Conservation (phyloP, 257 asterid genomes). For the Mitragyna speciosa region DNA sequence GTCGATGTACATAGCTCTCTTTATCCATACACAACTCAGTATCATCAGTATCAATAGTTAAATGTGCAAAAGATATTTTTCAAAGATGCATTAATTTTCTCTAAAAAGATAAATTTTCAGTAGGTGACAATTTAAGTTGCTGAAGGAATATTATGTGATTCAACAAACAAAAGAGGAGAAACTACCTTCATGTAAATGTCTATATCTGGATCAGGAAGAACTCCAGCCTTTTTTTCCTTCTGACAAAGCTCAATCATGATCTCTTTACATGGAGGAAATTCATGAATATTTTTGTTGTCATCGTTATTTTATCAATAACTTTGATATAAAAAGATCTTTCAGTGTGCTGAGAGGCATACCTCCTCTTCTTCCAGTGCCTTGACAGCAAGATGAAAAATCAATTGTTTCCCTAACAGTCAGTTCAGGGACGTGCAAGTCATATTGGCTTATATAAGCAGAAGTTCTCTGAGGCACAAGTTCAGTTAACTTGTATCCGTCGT, state of each 20-base stretch:
- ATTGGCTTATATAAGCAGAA: constrained; percentile 34
- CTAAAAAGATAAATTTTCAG: too few species aligned
- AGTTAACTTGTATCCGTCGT: constrained; percentile 29
- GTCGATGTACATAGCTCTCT: too few species aligned
- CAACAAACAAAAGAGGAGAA: neutral
- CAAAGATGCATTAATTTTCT: too few species aligned
- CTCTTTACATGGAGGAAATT: constrained; percentile 34
- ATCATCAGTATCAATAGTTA: too few species aligned
- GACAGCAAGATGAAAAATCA: constrained; percentile 37
- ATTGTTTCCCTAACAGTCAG: constrained; percentile 44
- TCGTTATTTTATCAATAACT: neutral
- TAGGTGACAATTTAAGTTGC: too few species aligned
- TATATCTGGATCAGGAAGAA: constrained; percentile 75
- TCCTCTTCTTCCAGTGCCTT: constrained; percentile 35
- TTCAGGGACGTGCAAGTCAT: constrained; percentile 34
- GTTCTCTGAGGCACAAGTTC: constrained; percentile 40
- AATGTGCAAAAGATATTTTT: too few species aligned
- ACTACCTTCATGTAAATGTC: constrained; percentile 92
- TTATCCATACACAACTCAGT: too few species aligned
- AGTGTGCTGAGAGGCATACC: constrained; percentile 5
- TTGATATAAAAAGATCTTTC: neutral
- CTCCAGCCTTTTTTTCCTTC: constrained; percentile 70
- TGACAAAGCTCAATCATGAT: constrained; percentile 70
- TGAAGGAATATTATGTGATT: neutral
- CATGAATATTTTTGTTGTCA: neutral